Percentiles rank a stretch among this genome's conserved stretches.
Conservation (phyloP, 257 asterid species). For the Plantago major region DNA sequence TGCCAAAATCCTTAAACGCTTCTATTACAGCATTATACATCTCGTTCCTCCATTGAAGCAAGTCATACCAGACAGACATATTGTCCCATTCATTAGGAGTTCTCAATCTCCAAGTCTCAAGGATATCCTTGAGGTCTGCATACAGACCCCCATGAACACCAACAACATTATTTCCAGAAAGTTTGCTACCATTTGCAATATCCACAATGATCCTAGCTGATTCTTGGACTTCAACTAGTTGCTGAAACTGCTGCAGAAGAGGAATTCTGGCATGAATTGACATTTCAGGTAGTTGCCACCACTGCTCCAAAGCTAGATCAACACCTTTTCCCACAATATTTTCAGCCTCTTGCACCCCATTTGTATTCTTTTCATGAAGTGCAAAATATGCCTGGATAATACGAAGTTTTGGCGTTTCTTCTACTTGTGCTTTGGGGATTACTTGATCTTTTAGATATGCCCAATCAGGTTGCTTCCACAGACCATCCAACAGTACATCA, state of each 20-base stretch:
- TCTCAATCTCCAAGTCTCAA: conserved; percentile 98
- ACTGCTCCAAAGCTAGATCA: conserved; percentile 96
- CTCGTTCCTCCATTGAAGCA: conserved; percentile 99
- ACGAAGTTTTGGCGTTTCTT: conserved; percentile 96
- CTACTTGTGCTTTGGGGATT: conserved; percentile 95
- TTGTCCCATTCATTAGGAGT: conserved; percentile 99
- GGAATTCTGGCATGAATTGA: conserved; percentile 92
- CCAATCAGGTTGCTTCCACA: conserved; percentile 99
- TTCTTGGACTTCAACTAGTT: conserved; percentile 97
- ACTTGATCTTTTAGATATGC: conserved; percentile 80
- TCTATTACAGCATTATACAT: conserved; percentile 93
- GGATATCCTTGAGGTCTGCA: conserved; percentile 97
- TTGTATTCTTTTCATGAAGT: conserved; percentile 90
- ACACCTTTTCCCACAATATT: conserved; percentile 91
- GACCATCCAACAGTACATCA: conserved; percentile 88
- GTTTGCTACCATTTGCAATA: conserved; percentile 85
- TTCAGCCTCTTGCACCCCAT: conserved; percentile 90
- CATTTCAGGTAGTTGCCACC: conserved; percentile 99
- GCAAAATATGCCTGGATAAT: conserved; percentile 92
- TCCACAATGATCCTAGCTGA: conserved; percentile 87
- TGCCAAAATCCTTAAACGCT: conserved; percentile 82
- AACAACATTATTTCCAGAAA: conserved; percentile 71
- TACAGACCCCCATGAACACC: conserved; percentile 77
- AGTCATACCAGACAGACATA: conserved; percentile 95
- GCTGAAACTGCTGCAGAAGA: conserved; percentile 97